Percentiles rank a stretch among this genome's conserved stretches.
Conservation (phyloP, 768 basidiomycete species). For the Leucocoprinus sp. region DNA sequence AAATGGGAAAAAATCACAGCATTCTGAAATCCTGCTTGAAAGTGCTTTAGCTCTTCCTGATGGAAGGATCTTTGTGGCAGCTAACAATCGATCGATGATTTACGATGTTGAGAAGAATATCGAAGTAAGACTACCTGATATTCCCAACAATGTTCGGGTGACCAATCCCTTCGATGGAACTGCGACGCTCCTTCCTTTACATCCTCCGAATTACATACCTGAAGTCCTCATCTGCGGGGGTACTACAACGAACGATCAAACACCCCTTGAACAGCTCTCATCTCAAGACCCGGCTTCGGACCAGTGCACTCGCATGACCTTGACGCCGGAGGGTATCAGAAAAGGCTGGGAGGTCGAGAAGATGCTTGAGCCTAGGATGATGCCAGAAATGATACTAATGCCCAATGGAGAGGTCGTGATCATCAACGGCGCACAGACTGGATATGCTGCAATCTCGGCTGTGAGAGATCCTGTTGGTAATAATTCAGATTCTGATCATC, state of each 20-base stretch:
- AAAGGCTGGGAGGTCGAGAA: slow-evolving; percentile 37
- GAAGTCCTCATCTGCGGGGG: slow-evolving; percentile 43
- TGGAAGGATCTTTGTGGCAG: slow-evolving; percentile 32
- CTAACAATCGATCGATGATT: slow-evolving; percentile 34
- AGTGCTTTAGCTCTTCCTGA: slow-evolving; percentile 31
- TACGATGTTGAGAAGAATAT: slow-evolving; percentile 29
- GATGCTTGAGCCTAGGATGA: slow-evolving; percentile 32
- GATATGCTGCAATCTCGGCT: slow-evolving; percentile 33
- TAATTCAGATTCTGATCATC: slow-evolving; percentile 23
- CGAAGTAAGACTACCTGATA: slow-evolving; percentile 30
- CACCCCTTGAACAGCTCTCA: slow-evolving; percentile 22
- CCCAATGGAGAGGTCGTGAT: slow-evolving; percentile 37
- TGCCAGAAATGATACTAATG: slow-evolving; percentile 32
- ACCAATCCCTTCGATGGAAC: slow-evolving; percentile 33
- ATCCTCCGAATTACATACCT: slow-evolving; percentile 31
- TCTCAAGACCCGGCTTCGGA: slow-evolving; percentile 34
- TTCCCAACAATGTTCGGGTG: slow-evolving; percentile 37
- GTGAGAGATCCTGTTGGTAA: slow-evolving; percentile 21
- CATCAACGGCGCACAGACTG: slow-evolving; percentile 34
- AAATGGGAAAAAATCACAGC: not conserved
- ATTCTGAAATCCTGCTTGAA: not conserved
- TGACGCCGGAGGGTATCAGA: slow-evolving; percentile 33
- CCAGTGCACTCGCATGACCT: slow-evolving; percentile 34
- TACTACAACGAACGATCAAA: slow-evolving; percentile 24
- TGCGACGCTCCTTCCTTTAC: slow-evolving; percentile 29